Evolutionary conservation across 2,329 filamentous ascomycete genomes (phyloP).

Genomic region (Aureobasidium sp.): DNA sequence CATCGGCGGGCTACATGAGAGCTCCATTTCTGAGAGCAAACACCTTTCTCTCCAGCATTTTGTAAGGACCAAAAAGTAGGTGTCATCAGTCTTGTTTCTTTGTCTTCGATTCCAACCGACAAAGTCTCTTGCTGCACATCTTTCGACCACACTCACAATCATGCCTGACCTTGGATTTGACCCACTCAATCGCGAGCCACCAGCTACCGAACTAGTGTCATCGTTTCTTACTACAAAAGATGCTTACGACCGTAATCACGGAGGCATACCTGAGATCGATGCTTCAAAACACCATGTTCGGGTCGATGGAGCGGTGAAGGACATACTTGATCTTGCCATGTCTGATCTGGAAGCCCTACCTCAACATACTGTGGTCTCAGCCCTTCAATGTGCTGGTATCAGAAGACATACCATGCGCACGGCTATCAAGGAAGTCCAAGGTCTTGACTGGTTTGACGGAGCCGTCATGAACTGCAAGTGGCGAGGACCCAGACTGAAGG

Average conservation of each 20-base stretch:
- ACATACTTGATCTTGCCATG: constrained; percentile 37
- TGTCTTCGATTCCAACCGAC: not conserved
- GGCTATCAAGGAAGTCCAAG: constrained; percentile 48
- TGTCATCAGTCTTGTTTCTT: not conserved
- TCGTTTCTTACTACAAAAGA: constrained; percentile 42
- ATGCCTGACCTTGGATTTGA: constrained; percentile 17
- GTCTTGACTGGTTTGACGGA: constrained; percentile 52
- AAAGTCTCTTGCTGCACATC: too few relatives aligned
- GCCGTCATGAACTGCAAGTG: constrained; percentile 54
- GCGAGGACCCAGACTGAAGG: constrained; percentile 44
- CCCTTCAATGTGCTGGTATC: constrained; percentile 53
- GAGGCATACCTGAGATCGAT: constrained; percentile 20
- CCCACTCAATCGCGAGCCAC: constrained; percentile 42
- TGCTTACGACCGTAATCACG: constrained; percentile 43
- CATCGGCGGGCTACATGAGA: not conserved
- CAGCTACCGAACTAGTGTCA: constrained; percentile 34
- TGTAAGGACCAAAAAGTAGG: not conserved
- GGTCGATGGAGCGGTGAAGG: constrained; percentile 46
- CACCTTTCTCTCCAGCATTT: not conserved
- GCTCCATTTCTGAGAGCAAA: not conserved
- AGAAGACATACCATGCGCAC: constrained; percentile 54
- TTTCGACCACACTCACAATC: not conserved
- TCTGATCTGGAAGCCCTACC: constrained; percentile 39
- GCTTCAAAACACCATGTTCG: constrained; percentile 32
- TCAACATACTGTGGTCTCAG: constrained; percentile 48